Conservation (phyloP, 1,284 basidiomycete genomes). For the Cutaneotrichosporon sp. region DNA sequence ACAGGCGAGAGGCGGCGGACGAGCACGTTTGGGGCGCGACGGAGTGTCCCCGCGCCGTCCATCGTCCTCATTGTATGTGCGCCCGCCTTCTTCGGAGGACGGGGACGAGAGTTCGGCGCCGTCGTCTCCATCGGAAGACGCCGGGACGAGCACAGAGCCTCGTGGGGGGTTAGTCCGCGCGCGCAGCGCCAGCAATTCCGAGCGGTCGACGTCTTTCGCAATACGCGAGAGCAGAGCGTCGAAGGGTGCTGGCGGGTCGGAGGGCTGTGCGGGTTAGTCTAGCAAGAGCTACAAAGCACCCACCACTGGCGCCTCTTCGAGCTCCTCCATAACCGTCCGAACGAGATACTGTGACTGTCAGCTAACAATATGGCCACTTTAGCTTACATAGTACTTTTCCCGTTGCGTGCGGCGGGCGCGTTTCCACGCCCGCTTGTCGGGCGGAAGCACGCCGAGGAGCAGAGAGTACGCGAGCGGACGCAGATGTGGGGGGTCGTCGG, state of each 20-base stretch:
- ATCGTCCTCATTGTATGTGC: conserved; percentile 3
- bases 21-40: background rate
- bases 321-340: conserved; percentile 29
- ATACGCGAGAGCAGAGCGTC: conserved; percentile 37
- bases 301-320: conserved; percentile 20
- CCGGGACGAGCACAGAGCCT: conserved; percentile 26
- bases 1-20: conserved; percentile 3
- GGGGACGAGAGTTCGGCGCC: conserved; percentile 11
- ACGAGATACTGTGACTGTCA: conserved; percentile 24
- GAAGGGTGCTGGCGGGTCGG: conserved; percentile 22
- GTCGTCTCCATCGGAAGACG: background rate
- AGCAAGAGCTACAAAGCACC: background rate
- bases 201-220: conserved; percentile 37
- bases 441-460: conserved; percentile 35
- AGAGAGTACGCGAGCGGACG: conserved; percentile 43
- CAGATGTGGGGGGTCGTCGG: conserved; percentile 39
- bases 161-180: conserved; percentile 14
- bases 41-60: background rate
- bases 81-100: conserved; percentile 8
- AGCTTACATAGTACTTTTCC: conserved; percentile 35
- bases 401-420: conserved; percentile 20
- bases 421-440: conserved; percentile 38
- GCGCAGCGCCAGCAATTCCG: conserved; percentile 36
- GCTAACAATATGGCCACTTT: background rate
- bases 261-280: conserved; percentile 14